Percentiles rank a stretch among this genome's conserved stretches.
Evolutionary conservation across 1,284 basidiomycete species (phyloP).

Genomic region (Phellopilus nigrolimitatus): DNA sequence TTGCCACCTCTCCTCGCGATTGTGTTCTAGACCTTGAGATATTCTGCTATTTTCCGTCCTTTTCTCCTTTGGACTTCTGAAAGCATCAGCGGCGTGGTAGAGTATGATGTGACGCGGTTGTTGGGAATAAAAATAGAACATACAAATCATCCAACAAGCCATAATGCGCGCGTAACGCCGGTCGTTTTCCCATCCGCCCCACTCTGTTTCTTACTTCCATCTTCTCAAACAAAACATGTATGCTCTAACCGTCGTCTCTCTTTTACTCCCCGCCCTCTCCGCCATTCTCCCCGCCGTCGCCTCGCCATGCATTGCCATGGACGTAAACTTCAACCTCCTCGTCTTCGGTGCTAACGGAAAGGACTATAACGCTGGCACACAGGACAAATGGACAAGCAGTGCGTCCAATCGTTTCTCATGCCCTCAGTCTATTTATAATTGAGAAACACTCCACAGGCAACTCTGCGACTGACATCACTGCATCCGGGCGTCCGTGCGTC

Average conservation of each 20-base stretch:
- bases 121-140: too few relatives aligned
- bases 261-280: conserved; percentile 46
- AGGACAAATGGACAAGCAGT: conserved; percentile 62
- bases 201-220: not conserved
- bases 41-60: too few relatives aligned
- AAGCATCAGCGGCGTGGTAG: too few relatives aligned
- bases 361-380: conserved; percentile 66
- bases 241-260: conserved; percentile 49
- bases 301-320: conserved; percentile 63
- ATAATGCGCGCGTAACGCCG: too few relatives aligned
- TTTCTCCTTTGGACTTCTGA: too few relatives aligned
- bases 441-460: conserved; percentile 1
- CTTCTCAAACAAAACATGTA: conserved; percentile 32
- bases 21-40: too few relatives aligned
- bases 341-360: conserved; percentile 71
- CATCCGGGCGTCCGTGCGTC: conserved; percentile 64
- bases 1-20: too few relatives aligned
- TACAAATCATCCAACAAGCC: too few relatives aligned
- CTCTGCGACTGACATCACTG: conserved; percentile 56
- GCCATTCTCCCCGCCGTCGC: conserved; percentile 32
- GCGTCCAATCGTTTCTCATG: conserved; percentile 21
- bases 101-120: too few relatives aligned
- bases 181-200: too few relatives aligned
- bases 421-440: not conserved
- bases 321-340: conserved; percentile 63